phyloP scores from a whole-genome alignment of 306 rosid species.

The Cucurbita ficifolia region DNA sequence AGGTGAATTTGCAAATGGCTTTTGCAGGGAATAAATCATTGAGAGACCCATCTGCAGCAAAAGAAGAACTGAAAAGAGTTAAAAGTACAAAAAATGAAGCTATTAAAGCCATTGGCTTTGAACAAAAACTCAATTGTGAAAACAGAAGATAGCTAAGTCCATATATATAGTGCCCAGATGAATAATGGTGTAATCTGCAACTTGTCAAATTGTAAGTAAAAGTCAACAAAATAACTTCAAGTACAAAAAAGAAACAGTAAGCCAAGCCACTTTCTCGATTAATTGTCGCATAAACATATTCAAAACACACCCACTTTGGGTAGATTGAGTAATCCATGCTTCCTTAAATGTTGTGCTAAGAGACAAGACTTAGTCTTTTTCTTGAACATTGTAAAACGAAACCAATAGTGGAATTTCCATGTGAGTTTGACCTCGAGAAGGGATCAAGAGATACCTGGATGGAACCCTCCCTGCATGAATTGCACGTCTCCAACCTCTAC shows the following conservation, averaged over 20 bases:
- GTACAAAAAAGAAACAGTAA: background rate
- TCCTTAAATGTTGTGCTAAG: conserved; percentile 3
- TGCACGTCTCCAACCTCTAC: too few relatives aligned
- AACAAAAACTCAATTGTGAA: background rate
- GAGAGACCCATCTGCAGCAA: conserved; percentile 10
- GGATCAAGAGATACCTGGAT: background rate
- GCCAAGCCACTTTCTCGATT: background rate
- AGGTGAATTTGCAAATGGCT: conserved; percentile 19
- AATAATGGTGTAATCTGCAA: background rate
- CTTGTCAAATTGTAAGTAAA: background rate
- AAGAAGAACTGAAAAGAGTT: background rate
- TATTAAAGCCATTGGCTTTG: conserved; percentile 15
- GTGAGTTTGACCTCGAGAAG: background rate
- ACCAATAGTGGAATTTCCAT: background rate
- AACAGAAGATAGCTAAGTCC: background rate
- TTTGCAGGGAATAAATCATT: background rate
- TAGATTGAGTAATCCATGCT: background rate
- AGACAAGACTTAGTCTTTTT: background rate
- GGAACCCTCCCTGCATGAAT: background rate
- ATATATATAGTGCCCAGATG: background rate
- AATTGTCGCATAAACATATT: background rate
- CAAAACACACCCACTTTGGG: background rate
- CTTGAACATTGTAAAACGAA: background rate
- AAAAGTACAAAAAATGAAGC: background rate
- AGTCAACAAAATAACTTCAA: background rate